Conservation (phyloP, 2,329 filamentous ascomycete species). For the Penicillium expansum region DNA sequence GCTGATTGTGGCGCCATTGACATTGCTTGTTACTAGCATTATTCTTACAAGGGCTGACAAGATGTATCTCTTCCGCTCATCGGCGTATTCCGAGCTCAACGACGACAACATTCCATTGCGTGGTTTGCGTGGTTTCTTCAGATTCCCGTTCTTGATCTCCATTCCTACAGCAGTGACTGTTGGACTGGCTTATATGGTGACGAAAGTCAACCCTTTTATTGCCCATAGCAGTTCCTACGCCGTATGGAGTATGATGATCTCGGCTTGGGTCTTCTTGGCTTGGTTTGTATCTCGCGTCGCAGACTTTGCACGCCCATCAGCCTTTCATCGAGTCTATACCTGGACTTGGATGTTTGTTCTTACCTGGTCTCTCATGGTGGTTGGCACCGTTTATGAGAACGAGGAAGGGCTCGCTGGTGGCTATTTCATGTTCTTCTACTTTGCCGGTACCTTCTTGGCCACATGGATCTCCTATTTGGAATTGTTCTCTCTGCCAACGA, state of each 20-base stretch:
- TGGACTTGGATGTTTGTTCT: conserved; percentile 80
- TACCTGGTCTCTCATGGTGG: conserved; percentile 70
- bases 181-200: conserved; percentile 69
- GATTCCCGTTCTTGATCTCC: conserved; percentile 73
- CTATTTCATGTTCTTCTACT: conserved; percentile 79
- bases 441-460: conserved; percentile 71
- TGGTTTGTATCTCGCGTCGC: conserved; percentile 82
- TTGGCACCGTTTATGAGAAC: conserved; percentile 72
- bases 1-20: conserved; percentile 73
- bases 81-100: conserved; percentile 59
- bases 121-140: conserved; percentile 78
- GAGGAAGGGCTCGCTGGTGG: conserved; percentile 69
- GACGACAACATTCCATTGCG: conserved; percentile 63
- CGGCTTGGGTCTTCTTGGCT: conserved; percentile 73
- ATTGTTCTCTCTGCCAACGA: conserved; percentile 71
- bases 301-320: conserved; percentile 77
- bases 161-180: conserved; percentile 67
- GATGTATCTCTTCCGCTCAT: conserved; percentile 80
- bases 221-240: conserved; percentile 86
- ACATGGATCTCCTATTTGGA: conserved; percentile 75
- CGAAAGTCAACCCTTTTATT: conserved; percentile 83
- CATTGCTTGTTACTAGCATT: conserved; percentile 67
- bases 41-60: conserved; percentile 70
- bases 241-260: conserved; percentile 84
- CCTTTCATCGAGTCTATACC: conserved; percentile 76